Percentiles rank a stretch among this genome's conserved stretches.
Evolutionary conservation across 768 basidiomycete species (phyloP).

Genomic region (Hericium erinaceus): DNA sequence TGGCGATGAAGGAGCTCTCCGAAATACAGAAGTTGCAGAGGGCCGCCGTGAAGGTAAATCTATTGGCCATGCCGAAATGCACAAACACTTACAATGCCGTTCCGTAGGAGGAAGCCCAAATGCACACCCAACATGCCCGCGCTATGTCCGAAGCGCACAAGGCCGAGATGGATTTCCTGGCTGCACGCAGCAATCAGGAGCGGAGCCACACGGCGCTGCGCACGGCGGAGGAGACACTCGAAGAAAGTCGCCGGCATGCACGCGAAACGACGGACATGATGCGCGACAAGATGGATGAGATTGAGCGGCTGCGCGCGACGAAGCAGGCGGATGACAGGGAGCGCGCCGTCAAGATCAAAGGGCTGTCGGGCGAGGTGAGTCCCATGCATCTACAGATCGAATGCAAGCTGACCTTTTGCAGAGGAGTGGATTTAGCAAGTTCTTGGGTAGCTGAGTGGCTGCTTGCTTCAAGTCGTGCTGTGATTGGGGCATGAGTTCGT

Average conservation of each 20-base stretch:
- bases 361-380: constrained; percentile 6
- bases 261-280: constrained; percentile 51
- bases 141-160: constrained; percentile 52
- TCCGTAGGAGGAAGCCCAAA: constrained; percentile 46
- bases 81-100: background rate
- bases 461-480: background rate
- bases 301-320: constrained; percentile 54
- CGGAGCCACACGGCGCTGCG: constrained; percentile 21
- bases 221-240: constrained; percentile 39
- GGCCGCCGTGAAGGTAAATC: constrained; percentile 43
- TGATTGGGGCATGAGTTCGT: background rate
- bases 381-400: background rate
- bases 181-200: constrained; percentile 34
- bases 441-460: background rate
- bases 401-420: background rate
- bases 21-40: constrained; percentile 66
- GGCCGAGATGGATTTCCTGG: constrained; percentile 48
- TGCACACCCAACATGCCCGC: constrained; percentile 43
- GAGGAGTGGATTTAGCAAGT: background rate
- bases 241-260: constrained; percentile 42
- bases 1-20: constrained; percentile 56
- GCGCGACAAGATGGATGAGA: constrained; percentile 63
- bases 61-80: background rate
- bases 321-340: constrained; percentile 55
- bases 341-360: constrained; percentile 6